Evolutionary conservation across 257 asterid species (phyloP), one percentile per base, ranked within the genome.

Genomic region (Nicotiana undulata): DNA sequence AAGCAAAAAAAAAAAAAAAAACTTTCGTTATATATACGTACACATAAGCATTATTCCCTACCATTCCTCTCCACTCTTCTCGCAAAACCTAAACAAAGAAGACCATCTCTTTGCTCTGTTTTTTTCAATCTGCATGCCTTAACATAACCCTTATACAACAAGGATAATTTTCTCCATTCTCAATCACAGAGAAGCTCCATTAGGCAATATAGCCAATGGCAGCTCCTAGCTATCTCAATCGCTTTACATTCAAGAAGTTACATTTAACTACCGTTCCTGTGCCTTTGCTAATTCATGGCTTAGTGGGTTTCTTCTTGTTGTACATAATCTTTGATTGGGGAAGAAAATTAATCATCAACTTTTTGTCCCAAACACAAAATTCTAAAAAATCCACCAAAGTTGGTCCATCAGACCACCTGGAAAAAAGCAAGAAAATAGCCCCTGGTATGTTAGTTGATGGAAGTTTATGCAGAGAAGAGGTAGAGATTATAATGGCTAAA

Each of bases 241-340:
- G 60, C 0, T 72, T 72, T 20, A 5, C 77, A 6, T 44, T 72
- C 9, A 72, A 66, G 56, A 80, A 66, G 16, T n/a, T 80, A 20
- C 32, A 56, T 1, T 9, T 80, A 6, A 80, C 34, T 5, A 80
- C 83, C 13, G 32, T 80, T 20, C 83, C 83, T 3, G 49, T 80
- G 1, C 78, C 79, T 63, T 24, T 80, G 5, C 24, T 40, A 15
- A 37, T 78, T 40, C 75, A 59, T 61, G 81, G 81, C 24, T 61
- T 78, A 64, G 74, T 64, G 44, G 81, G 70, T 0, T 78, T 78
- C 75, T 67, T 80, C 9, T 40, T 80, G 11, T 32, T 53, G 20
- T 75, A 80, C 52, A 60, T 65, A 66, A 80, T 75, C 16, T 49
- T 55, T 17, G 66, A 80, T 26, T 80, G 53, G 67, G 83, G 83